phyloP scores from a whole-genome alignment of 2,329 filamentous ascomycete genomes.

The Parascedosporium putredinis region DNA sequence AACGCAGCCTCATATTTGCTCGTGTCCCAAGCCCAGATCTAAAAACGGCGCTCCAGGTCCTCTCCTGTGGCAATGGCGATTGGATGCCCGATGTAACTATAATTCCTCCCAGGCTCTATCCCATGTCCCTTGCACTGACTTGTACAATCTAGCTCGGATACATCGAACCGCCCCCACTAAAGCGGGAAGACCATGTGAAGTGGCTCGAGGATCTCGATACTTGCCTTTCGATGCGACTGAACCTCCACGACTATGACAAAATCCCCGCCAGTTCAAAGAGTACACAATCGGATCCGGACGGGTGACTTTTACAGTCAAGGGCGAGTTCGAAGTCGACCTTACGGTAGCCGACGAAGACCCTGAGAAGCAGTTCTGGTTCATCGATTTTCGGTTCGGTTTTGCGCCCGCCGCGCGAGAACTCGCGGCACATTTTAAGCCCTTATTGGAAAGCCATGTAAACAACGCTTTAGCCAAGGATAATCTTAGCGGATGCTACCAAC shows the following conservation, averaged over 20 bases:
- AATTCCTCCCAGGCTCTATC: not conserved
- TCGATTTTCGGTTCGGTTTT: slow-evolving; percentile 82
- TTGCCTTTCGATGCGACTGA: slow-evolving; percentile 70
- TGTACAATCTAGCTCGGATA: slow-evolving; percentile 58
- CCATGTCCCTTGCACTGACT: slow-evolving; percentile 24
- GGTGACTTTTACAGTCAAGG: slow-evolving; percentile 72
- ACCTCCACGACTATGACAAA: slow-evolving; percentile 68
- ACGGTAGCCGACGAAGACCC: slow-evolving; percentile 81
- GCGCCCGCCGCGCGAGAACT: slow-evolving; percentile 53
- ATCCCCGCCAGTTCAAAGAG: slow-evolving; percentile 65
- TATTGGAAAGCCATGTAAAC: slow-evolving; percentile 68
- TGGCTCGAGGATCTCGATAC: slow-evolving; percentile 77
- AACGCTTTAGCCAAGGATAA: slow-evolving; percentile 58
- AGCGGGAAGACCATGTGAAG: slow-evolving; percentile 59
- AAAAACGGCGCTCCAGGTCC: slow-evolving; percentile 74
- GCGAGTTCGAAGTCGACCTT: slow-evolving; percentile 88
- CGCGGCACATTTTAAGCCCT: slow-evolving; percentile 49
- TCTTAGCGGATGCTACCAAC: slow-evolving; percentile 69
- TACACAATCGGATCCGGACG: slow-evolving; percentile 78
- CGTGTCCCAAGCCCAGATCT: slow-evolving; percentile 85
- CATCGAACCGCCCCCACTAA: slow-evolving; percentile 61
- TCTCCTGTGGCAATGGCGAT: slow-evolving; percentile 66
- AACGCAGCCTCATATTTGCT: slow-evolving; percentile 59
- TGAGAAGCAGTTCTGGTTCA: slow-evolving; percentile 81
- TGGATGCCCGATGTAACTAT: slow-evolving; percentile 69